Base-by-base conservation (phyloP, 345 rosid species). In the Citrus hindsii region DNA sequence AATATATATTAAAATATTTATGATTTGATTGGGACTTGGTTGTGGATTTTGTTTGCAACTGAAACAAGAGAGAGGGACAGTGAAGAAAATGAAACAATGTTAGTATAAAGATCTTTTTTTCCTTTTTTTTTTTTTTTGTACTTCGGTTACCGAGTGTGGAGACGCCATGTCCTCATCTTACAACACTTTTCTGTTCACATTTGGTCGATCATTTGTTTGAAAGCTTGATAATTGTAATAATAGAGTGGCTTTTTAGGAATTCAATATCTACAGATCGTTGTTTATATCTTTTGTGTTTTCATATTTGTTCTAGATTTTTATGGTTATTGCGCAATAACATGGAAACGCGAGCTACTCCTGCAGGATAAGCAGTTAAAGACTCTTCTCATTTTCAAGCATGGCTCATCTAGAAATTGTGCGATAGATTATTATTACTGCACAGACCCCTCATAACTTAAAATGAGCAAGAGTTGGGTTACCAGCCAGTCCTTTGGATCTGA, bases 401-500 rank as follows among this genome's bases (percentile, higher is more conserved):
- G 27, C 60, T 18, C 37, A 12, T 27, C 68, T 24, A 35, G 35
- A 22, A 24, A 24, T 73, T 14, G 5, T 60, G 77, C 28, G 19
- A 56, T 74, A 10, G 12, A 24, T 28, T 62, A 18, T 37, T 14
- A 9, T n/a, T 42, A 5, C 22, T 25, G 59, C 71, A 9, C 42
- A 25, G 35, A 75, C 25, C 55, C 59, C 72, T 7, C 63, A 28
- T 64, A 80, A 56, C 80, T 78, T 84, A 58, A 86, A 87, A 73
- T 84, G 88, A 48, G 80, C 27, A 25, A 82, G 90, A 59, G 76
- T 63, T 28, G 89, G 78, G 46, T 80, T 80, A 67, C 88, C 87
- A 75, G 82, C 85, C 56, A 83, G 65, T n/a, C 88, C 86, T 69
- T 86, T 84, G 56, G 86, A 85, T 77, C 79, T 82, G 83, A 82